Conservation (phyloP, 352 stramenopile species). For the Phytopythium litorale region DNA sequence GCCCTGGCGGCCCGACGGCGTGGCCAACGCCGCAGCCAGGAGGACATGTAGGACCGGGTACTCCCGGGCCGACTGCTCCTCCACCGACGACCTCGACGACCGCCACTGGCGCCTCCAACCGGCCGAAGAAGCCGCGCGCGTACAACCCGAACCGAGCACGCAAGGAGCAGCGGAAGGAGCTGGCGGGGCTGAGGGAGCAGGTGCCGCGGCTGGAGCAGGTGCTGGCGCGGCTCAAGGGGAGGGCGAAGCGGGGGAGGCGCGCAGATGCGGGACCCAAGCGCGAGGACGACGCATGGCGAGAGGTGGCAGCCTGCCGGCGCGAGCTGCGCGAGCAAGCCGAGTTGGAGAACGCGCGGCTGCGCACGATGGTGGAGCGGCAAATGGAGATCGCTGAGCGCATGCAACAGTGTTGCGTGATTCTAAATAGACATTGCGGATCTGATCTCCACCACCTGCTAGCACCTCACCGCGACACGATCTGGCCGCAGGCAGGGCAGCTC, state of each 20-base stretch:
- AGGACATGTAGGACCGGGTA: no score
- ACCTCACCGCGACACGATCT: slow-evolving; percentile 2
- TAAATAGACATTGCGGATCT: not conserved
- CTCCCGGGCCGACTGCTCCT: no score
- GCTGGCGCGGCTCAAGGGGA: slow-evolving; percentile 8
- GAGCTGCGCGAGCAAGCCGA: slow-evolving; percentile 42
- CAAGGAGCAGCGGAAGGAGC: slow-evolving; percentile 7
- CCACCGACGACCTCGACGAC: not conserved
- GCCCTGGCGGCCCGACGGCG: no score
- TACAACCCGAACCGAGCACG: slow-evolving; percentile 9
- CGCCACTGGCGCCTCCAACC: not conserved
- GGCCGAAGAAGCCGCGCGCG: slow-evolving; percentile 2
- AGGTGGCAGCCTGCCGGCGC: slow-evolving; percentile 29
- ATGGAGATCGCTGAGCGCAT: slow-evolving; percentile 55
- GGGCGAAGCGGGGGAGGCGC: slow-evolving; percentile 16
- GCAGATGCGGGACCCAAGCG: slow-evolving; percentile 16
- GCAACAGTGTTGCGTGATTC: slow-evolving; percentile 12
- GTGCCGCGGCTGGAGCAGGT: slow-evolving; percentile 5
- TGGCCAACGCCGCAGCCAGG: no score
- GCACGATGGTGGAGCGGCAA: slow-evolving; percentile 44
- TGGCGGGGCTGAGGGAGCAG: slow-evolving; percentile 5
- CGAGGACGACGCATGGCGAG: slow-evolving; percentile 26
- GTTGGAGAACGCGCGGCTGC: slow-evolving; percentile 49
- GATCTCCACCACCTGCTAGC: no score
- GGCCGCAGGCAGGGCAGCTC: slow-evolving; percentile 27